Evolutionary conservation across 2,329 filamentous ascomycete genomes (phyloP).

Genomic region (Claviceps paspali): DNA sequence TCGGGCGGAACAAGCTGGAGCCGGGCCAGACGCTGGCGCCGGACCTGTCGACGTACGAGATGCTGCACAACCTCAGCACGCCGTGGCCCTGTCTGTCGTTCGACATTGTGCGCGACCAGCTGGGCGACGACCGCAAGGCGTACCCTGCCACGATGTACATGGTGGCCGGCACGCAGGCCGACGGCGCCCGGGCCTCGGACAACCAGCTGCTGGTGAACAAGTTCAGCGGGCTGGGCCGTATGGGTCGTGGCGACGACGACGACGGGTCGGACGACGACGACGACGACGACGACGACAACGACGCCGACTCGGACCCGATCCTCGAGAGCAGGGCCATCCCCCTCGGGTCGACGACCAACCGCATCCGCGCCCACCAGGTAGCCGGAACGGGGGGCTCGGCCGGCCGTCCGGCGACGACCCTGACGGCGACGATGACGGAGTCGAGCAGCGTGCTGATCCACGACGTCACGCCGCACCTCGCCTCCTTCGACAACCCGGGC

Average conservation of each 20-base stretch:
- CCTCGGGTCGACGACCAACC: constrained; percentile 76
- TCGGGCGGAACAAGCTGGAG: constrained; percentile 80
- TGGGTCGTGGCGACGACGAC: constrained; percentile 51
- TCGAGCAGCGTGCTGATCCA: constrained; percentile 80
- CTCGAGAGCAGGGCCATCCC: constrained; percentile 86
- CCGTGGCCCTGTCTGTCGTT: constrained; percentile 97
- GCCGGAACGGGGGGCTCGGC: constrained; percentile 58
- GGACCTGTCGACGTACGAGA: constrained; percentile 89
- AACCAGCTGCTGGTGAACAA: constrained; percentile 96
- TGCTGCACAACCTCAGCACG: constrained; percentile 87
- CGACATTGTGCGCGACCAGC: constrained; percentile 71
- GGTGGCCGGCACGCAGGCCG: constrained; percentile 88
- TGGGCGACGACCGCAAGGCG: constrained; percentile 80
- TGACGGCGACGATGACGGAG: constrained; percentile 88
- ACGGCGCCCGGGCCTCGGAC: constrained; percentile 56
- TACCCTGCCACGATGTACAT: constrained; percentile 94
- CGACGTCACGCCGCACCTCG: constrained; percentile 80
- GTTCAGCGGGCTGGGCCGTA: constrained; percentile 79
- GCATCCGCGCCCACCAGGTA: constrained; percentile 74
- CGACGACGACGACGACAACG: constrained; percentile 51
- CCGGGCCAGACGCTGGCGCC: constrained; percentile 82
- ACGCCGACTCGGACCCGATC: constrained; percentile 72
- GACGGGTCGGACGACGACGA: no score
- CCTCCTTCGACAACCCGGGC: constrained; percentile 80
- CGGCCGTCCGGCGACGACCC: constrained; percentile 58